Percentiles rank a stretch among this genome's conserved stretches.
phyloP scores from a whole-genome alignment of 2,329 filamentous ascomycete genomes.

The Fulvia fulva region DNA sequence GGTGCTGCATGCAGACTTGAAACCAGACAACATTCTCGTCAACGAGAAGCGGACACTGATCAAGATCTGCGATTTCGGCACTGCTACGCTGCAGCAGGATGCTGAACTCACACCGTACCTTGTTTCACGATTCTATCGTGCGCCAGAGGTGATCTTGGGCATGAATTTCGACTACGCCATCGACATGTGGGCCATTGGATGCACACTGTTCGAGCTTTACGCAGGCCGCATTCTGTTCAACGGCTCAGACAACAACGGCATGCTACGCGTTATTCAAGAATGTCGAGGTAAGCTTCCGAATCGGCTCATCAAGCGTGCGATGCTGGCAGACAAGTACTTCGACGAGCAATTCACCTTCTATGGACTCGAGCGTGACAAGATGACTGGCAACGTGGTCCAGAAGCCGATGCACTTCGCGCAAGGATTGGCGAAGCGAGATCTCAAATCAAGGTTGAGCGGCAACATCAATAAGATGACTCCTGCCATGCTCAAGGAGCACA shows the following conservation, averaged over 20 bases:
- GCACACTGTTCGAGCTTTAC: slow-evolving; percentile 93
- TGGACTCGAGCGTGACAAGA: slow-evolving; percentile 80
- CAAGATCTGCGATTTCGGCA: slow-evolving; percentile 95
- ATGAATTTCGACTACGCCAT: slow-evolving; percentile 92
- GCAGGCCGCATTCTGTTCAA: slow-evolving; percentile 97
- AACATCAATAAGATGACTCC: slow-evolving; percentile 67
- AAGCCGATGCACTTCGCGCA: slow-evolving; percentile 64
- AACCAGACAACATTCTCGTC: slow-evolving; percentile 94
- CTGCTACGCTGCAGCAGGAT: slow-evolving; percentile 87
- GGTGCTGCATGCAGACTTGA: slow-evolving; percentile 92
- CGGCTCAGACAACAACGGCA: slow-evolving; percentile 94
- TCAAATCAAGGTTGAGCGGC: slow-evolving; percentile 71
- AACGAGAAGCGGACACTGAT: slow-evolving; percentile 78
- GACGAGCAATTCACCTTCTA: slow-evolving; percentile 65
- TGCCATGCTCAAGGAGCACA: slow-evolving; percentile 70
- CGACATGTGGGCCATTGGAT: slow-evolving; percentile 97
- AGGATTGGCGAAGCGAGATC: slow-evolving; percentile 60
- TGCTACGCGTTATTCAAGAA: slow-evolving; percentile 95
- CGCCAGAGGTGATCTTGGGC: slow-evolving; percentile 95
- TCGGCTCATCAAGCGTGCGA: slow-evolving; percentile 80
- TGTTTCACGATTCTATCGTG: slow-evolving; percentile 94
- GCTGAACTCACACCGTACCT: slow-evolving; percentile 92
- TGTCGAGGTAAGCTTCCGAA: slow-evolving; percentile 86
- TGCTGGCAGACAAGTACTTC: slow-evolving; percentile 74
- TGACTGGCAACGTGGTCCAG: slow-evolving; percentile 74